These are phyloP conservation scores for Gliomastix tumulicola DNA, from an alignment of 2,329 filamentous ascomycete genomes.

Conservation along the genomic window DNA sequence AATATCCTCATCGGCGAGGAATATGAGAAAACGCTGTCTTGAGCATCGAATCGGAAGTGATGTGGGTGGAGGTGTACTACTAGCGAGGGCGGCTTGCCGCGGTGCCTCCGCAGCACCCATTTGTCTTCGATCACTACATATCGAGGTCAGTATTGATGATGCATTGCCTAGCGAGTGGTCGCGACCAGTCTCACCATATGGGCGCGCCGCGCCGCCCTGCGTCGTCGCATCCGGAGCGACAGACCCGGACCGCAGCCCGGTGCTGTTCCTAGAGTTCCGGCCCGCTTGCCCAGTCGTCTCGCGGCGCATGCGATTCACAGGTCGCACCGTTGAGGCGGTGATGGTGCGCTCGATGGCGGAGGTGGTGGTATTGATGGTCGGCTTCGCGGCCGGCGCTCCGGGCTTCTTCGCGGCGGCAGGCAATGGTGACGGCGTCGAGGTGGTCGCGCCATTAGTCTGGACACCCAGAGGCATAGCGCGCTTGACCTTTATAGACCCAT, in stretches of 20 bases:
- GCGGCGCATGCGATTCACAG: conserved; percentile 51
- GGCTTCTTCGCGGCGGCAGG: conserved; percentile 52
- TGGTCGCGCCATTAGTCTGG: conserved; percentile 55
- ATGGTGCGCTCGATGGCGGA: conserved; percentile 22
- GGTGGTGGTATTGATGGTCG: conserved; percentile 15
- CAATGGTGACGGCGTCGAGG: conserved; percentile 53
- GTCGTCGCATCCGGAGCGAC: conserved; percentile 32
- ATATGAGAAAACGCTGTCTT: conserved; percentile 88
- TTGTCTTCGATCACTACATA: conserved; percentile 60
- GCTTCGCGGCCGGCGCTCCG: conserved; percentile 28
- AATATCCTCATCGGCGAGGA: conserved; percentile 83
- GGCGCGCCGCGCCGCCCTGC: conserved; percentile 35
- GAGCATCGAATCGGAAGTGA: conserved; percentile 88
- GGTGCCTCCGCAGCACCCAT: conserved; percentile 80
- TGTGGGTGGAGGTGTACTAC: conserved; percentile 78
- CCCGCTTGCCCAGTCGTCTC: conserved; percentile 39
- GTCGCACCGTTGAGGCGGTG: conserved; percentile 35
- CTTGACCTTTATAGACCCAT: conserved; percentile 54
- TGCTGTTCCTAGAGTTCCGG: conserved; percentile 43
- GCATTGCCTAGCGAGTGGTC: neutral
- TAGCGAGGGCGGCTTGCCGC: conserved; percentile 70
- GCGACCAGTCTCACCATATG: conserved; percentile 36
- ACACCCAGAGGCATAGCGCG: conserved; percentile 59
- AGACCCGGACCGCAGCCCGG: conserved; percentile 41
- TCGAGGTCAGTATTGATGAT: conserved; percentile 11